A percentile compares a stretch with the other conserved stretches of the same genome.
Conservation (phyloP, 2,329 filamentous ascomycete genomes). For the Laburnicola sp. region DNA sequence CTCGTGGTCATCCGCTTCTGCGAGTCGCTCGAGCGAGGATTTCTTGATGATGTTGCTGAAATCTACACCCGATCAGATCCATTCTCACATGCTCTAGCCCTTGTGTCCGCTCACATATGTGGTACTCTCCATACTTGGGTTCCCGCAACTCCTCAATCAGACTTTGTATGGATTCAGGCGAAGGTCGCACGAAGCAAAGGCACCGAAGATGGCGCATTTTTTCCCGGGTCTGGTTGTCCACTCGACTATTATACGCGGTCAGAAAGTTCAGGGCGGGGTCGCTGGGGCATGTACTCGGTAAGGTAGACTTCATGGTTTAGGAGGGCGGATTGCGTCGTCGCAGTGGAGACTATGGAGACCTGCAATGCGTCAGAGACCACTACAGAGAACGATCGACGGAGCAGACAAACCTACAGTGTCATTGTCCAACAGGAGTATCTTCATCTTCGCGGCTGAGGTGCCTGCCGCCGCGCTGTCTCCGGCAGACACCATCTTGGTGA, state of each 20-base stretch:
- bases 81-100: not conserved
- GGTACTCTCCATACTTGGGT: constrained; percentile 96
- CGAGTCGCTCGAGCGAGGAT: constrained; percentile 87
- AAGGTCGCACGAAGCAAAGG: constrained; percentile 89
- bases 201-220: constrained; percentile 98
- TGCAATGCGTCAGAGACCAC: constrained; percentile 37
- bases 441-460: constrained; percentile 86
- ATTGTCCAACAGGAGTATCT: constrained; percentile 89
- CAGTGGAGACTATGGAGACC: constrained; percentile 90
- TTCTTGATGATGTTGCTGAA: constrained; percentile 99
- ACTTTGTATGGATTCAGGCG: constrained; percentile 86
- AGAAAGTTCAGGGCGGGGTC: constrained; percentile 18
- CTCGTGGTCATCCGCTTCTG: constrained; percentile 96
- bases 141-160: constrained; percentile 95
- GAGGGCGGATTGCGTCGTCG: constrained; percentile 91
- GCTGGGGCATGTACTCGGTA: constrained; percentile 65
- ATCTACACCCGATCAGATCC: constrained; percentile 53
- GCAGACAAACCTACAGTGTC: constrained; percentile 71
- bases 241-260: constrained; percentile 56
- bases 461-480: constrained; percentile 71
- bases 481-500: constrained; percentile 90
- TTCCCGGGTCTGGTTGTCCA: constrained; percentile 87
- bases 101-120: constrained; percentile 63
- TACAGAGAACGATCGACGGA: constrained; percentile 26
- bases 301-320: constrained; percentile 97